Conservation (phyloP, 345 rosid genomes). For the Populus ilicifolia region DNA sequence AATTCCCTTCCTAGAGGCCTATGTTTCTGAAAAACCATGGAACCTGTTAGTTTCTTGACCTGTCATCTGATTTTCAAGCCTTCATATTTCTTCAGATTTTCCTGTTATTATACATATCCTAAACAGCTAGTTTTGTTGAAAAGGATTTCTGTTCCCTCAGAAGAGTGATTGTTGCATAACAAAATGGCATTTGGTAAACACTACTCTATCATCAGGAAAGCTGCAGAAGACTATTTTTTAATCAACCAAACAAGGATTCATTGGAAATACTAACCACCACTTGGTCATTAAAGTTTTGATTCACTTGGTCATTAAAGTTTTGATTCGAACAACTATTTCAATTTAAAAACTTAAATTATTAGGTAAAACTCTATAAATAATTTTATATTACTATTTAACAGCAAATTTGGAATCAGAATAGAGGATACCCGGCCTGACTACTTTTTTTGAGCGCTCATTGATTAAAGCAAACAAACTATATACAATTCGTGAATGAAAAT, state of each 20-base stretch:
- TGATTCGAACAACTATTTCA: no score
- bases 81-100: not conserved
- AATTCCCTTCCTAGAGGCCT: no score
- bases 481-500: not conserved
- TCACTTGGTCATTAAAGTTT: no score
- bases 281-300: no score
- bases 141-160: not conserved
- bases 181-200: not conserved
- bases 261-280: no score
- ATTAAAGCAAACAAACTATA: not conserved
- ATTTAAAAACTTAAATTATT: no score
- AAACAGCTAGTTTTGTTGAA: not conserved
- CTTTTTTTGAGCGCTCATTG: not conserved
- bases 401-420: not conserved
- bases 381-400: not conserved
- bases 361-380: no score
- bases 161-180: not conserved
- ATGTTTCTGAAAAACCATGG: no score
- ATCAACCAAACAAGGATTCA: no score
- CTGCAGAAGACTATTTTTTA: no score
- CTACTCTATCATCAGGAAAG: no score
- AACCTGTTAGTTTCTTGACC: not conserved
- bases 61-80: not conserved
- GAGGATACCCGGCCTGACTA: not conserved
- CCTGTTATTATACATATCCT: not conserved